A percentile compares a stretch with the other conserved stretches of the same genome.
Evolutionary conservation across 2,329 filamentous ascomycete genomes (phyloP).

Genomic region (Pseudogymnoascus sp.): DNA sequence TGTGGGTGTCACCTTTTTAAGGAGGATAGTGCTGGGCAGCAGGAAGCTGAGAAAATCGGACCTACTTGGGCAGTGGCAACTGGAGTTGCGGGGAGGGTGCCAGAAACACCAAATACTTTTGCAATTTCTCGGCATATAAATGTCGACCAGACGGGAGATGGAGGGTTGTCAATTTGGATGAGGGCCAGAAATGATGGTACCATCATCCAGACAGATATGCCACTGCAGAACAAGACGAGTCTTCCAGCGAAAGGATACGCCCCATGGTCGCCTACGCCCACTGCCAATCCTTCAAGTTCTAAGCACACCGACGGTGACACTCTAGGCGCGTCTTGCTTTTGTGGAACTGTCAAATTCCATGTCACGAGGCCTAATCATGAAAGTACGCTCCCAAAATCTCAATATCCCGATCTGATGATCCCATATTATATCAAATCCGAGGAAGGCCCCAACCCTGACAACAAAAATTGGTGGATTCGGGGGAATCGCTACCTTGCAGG

Average conservation of each 20-base stretch:
- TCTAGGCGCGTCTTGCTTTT: slow-evolving; percentile 44
- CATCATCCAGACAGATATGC: slow-evolving; percentile 16
- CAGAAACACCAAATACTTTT: background rate
- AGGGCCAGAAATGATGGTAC: slow-evolving; percentile 28
- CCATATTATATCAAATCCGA: slow-evolving; percentile 34
- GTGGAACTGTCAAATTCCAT: slow-evolving; percentile 46
- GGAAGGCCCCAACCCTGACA: slow-evolving; percentile 34
- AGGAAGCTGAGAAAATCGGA: background rate
- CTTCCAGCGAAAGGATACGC: slow-evolving; percentile 11
- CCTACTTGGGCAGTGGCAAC: background rate
- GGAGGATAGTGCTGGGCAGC: background rate
- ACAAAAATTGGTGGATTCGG: slow-evolving; percentile 13
- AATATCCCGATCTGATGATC: slow-evolving; percentile 45
- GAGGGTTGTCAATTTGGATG: slow-evolving; percentile 42
- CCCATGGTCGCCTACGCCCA: slow-evolving; percentile 12
- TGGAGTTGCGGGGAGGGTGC: background rate
- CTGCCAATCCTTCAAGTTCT: slow-evolving; percentile 9
- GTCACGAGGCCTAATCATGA: slow-evolving; percentile 45
- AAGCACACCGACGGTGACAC: background rate
- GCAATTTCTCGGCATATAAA: background rate
- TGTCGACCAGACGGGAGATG: slow-evolving; percentile 43
- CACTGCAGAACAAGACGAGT: slow-evolving; percentile 11
- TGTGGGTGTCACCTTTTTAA: background rate
- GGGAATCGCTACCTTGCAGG: slow-evolving; percentile 43
- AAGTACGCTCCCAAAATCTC: slow-evolving; percentile 38